A percentile compares a stretch with the other conserved stretches of the same genome.
phyloP scores from a whole-genome alignment of 768 basidiomycete genomes.

The Coprinopsis strossmayeri region DNA sequence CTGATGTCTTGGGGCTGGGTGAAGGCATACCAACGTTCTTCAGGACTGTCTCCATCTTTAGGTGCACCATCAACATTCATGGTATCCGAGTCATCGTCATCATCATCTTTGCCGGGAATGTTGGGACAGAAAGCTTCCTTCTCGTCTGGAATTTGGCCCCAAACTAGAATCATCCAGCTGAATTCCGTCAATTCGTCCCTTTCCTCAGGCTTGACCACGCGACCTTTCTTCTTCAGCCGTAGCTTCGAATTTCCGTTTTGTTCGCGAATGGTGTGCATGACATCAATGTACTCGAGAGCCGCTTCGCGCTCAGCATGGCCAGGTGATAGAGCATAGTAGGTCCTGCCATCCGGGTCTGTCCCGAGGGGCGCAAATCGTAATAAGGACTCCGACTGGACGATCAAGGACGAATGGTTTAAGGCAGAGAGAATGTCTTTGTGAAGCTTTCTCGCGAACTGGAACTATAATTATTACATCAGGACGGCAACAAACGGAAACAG shows the following conservation, averaged over 20 bases:
- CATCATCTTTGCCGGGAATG: conserved; percentile 14
- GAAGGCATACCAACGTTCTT: conserved; percentile 1
- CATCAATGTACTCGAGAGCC: conserved; percentile 34
- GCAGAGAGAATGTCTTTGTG: conserved; percentile 45
- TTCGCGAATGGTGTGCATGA: conserved; percentile 14
- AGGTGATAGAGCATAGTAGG: conserved; percentile 64
- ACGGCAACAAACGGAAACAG: neutral
- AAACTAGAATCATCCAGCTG: conserved; percentile 76
- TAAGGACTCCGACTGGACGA: conserved; percentile 37
- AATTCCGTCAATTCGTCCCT: conserved; percentile 50
- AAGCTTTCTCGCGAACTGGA: conserved; percentile 31
- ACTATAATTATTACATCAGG: conserved; percentile 20
- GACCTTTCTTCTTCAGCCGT: conserved; percentile 36
- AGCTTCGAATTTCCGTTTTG: conserved; percentile 18
- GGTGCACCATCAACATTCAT: conserved; percentile 2
- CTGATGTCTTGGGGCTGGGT: neutral
- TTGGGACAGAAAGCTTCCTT: conserved; percentile 8
- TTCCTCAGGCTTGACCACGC: conserved; percentile 38
- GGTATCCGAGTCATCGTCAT: conserved; percentile 16
- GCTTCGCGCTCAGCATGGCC: conserved; percentile 51
- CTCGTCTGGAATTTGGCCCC: conserved; percentile 46
- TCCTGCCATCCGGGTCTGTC: conserved; percentile 57
- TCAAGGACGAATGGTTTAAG: conserved; percentile 51
- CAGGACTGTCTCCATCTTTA: neutral
- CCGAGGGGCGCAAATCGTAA: conserved; percentile 61